Evolutionary conservation across 2,329 filamentous ascomycete species (phyloP), one percentile per base, ranked within the genome.

Genomic region (Tolypocladium tropicale): DNA sequence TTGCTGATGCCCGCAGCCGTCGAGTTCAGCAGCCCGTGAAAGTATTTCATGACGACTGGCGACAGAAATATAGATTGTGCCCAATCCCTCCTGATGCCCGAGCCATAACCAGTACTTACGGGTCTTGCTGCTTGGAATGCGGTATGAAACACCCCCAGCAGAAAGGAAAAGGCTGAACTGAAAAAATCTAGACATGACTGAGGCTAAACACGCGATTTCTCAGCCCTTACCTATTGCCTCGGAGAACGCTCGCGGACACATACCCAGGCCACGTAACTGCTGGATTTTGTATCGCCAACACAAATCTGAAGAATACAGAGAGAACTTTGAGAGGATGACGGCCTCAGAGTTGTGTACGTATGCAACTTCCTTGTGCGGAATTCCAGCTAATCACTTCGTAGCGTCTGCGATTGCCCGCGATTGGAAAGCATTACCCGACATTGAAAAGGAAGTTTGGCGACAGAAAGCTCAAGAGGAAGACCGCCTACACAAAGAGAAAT

Each of bases 211-310:
- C 4, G 28, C 37, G 18, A 32, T 43, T 4, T 28, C 34, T 5
- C 7, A 1, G 6, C 25, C 30, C 11, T 23, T 36, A 21, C 21
- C 37, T 21, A 39, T 39, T 34, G 37, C 50, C 36, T 33, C 51
- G 32, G 55, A 46, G n/a, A 36, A 53, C n/a, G 52, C 43, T 9
- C 28, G 28, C 2, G 53, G 50, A 30, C 59, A 58, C 23, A 65
- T 70, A 32, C 65, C 65, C 32, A 66, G 67, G 5, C 67, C 68
- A 3, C 60, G 62, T 37, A 71, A 72, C 50, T 61, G 63, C 33
- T 72, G 65, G 63, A 70, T 70, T 48, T 59, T 72, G 2, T 72
- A 70, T 52, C 67, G 68, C 14, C 64, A 67, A 32, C 58, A 64
- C 7, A 64, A 64, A 14, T 65, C 63, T 3, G 58, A 59, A 12